Percentiles rank a stretch among this genome's conserved stretches.
These are phyloP conservation scores for Leccinum angustisporum DNA, from an alignment of 1,284 basidiomycete genomes.

Conservation along the genomic window DNA sequence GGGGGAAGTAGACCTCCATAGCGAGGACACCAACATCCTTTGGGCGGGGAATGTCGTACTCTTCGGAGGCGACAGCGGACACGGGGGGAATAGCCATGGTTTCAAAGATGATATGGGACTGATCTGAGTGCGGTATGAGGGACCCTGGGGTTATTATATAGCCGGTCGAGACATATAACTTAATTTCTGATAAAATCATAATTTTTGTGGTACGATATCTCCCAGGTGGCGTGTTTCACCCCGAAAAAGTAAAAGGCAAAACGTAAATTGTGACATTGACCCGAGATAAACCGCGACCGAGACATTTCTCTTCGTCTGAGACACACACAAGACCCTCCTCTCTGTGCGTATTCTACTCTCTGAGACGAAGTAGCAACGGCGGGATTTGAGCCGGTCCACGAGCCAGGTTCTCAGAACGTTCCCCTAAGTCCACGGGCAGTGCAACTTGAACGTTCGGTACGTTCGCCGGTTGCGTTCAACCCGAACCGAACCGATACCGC, in stretches of 20 bases:
- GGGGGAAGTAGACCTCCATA: conserved; percentile 93
- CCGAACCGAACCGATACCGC: conserved; percentile 2
- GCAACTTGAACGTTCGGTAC: background rate
- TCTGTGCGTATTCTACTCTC: background rate
- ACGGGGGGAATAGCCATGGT: background rate
- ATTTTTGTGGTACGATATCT: conserved; percentile 30
- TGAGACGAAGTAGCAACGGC: background rate
- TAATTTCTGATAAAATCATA: conserved; percentile 20
- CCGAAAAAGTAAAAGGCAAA: conserved; percentile 1
- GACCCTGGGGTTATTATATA: background rate
- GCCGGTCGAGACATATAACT: conserved; percentile 16
- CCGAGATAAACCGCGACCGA: background rate
- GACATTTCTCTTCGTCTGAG: conserved; percentile 4
- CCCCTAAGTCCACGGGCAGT: background rate
- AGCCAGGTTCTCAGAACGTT: conserved; percentile 6
- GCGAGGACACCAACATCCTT: conserved; percentile 91
- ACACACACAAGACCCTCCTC: background rate
- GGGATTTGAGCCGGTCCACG: background rate
- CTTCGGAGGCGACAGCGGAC: conserved; percentile 11
- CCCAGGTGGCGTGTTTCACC: conserved; percentile 31
- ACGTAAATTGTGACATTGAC: background rate
- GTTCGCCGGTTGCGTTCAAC: background rate
- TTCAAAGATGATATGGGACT: no score
- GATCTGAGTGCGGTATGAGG: no score
- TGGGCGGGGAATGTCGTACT: conserved; percentile 53